Percentiles rank a stretch among this genome's conserved stretches.
phyloP scores from a whole-genome alignment of 768 basidiomycete species.

The Mycena epipterygia region DNA sequence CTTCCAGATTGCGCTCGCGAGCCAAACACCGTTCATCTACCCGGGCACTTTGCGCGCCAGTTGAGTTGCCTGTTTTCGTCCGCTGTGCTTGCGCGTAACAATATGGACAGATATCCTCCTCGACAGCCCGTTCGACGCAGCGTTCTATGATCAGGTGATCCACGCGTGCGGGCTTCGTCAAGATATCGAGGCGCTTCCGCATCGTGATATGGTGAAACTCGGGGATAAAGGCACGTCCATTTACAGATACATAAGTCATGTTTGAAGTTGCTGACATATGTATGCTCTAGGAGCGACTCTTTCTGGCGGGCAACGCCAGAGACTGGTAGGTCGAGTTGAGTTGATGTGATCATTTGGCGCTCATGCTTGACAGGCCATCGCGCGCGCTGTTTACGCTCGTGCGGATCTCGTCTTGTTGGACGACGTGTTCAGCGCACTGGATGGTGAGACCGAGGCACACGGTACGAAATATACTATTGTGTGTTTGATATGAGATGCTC shows the following conservation, averaged over 20 bases:
- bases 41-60: conserved; percentile 28
- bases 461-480: neutral
- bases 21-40: conserved; percentile 23
- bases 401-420: conserved; percentile 9
- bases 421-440: conserved; percentile 8
- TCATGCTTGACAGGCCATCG: neutral
- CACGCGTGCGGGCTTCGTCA: conserved; percentile 24
- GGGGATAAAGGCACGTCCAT: conserved; percentile 10
- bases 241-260: neutral
- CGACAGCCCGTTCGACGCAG: conserved; percentile 23
- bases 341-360: neutral
- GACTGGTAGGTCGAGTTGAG: conserved; percentile 6
- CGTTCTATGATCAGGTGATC: conserved; percentile 24
- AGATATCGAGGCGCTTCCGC: conserved; percentile 22
- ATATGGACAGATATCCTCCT: conserved; percentile 26
- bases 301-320: conserved; percentile 22
- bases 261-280: neutral
- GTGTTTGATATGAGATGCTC: too few relatives aligned
- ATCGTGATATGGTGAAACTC: conserved; percentile 19
- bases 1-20: conserved; percentile 26
- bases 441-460: too few relatives aligned
- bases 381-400: conserved; percentile 2
- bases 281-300: conserved; percentile 15
- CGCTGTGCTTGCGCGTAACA: neutral
- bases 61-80: neutral